These are phyloP conservation scores for Gossypium ekmanianum DNA, from an alignment of 345 rosid genomes.

Conservation along the genomic window DNA sequence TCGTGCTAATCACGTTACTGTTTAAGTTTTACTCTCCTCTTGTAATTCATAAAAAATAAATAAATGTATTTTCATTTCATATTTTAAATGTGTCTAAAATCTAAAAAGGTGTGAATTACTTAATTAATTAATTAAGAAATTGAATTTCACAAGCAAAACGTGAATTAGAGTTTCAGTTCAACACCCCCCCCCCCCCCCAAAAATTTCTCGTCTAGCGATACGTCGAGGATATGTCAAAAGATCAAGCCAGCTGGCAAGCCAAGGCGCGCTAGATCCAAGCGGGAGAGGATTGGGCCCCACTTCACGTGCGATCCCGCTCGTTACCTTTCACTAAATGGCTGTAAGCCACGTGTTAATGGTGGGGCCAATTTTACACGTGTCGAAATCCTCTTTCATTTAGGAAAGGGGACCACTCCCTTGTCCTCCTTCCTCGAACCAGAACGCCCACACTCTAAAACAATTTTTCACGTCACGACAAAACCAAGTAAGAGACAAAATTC, in stretches of 20 bases:
- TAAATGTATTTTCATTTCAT: too few species aligned
- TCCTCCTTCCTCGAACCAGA: slow-evolving; percentile 23
- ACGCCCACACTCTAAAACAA: slow-evolving; percentile 13
- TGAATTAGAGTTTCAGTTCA: slow-evolving; percentile 5
- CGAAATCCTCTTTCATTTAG: slow-evolving; percentile 16
- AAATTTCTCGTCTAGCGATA: slow-evolving; percentile 13
- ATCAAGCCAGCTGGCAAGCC: slow-evolving; percentile 30
- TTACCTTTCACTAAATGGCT: not conserved
- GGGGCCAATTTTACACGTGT: slow-evolving; percentile 17
- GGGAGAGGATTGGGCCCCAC: slow-evolving; percentile 22
- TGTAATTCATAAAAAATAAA: too few species aligned
- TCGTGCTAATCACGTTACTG: rapidly evolving
- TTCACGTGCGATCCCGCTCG: slow-evolving; percentile 46
- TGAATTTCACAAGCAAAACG: slow-evolving; percentile 21
- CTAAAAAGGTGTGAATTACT: not conserved
- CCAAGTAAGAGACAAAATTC: slow-evolving; percentile 14
- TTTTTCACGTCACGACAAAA: slow-evolving; percentile 34
- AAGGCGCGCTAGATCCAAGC: slow-evolving; percentile 19
- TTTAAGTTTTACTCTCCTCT: rapidly evolving
- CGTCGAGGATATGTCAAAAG: not conserved
- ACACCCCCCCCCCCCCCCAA: not conserved
- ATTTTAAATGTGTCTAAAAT: too few species aligned
- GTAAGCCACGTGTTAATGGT: slow-evolving; percentile 22
- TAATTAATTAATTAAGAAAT: not conserved
- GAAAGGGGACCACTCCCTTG: slow-evolving; percentile 32